Evolutionary conservation across 371 early-diverging fungal genomes (phyloP), one percentile per base, ranked within the genome.

Genomic region (Apophysomyces variabilis): DNA sequence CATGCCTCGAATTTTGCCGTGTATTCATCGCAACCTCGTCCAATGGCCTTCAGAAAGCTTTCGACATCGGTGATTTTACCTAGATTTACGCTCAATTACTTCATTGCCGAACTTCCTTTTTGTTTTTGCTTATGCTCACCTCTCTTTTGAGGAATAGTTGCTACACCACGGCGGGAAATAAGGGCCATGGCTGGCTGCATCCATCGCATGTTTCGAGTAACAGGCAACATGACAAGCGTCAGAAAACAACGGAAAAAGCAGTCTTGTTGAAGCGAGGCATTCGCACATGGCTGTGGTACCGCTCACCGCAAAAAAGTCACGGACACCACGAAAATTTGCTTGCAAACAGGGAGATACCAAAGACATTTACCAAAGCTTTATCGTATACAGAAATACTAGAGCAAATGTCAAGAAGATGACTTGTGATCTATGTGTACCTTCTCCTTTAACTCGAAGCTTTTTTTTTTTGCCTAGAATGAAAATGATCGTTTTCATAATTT

Each of bases 1-100:
- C 37, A 65, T 77, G 77, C 86, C 74, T 77, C 79, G 57, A 89
- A 88, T 67, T 88, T 88, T 41, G 77, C 74, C 35, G 80, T 71
- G 66, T 75, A 72, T 64, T 86, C 82, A 41, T 79, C 85, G 73
- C 89, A 88, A 5, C 80, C 84, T 43, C 89, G 85, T 14, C 90
- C 87, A 60, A 88, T 87, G 7, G 79, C 67, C 57, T 80, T 82
- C 56, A 89, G 62, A 57, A 90, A 86, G 45, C 66, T 65, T 61
- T 72, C 71, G 3, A 76, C 79, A 57, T 71, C 80, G 57, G 76
- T 69, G 57, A 88, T 73, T 35, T 77, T 73, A 38, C 86, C 88
- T 84, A 67, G 32, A 61, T 62, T 62, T 13, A 59, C 58, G 54
- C 21, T 50, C 21, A 50, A 26, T 50, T 50, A 9, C 9, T 50